Conservation (phyloP, 345 rosid genomes). For the Ceriops zippeliana region DNA sequence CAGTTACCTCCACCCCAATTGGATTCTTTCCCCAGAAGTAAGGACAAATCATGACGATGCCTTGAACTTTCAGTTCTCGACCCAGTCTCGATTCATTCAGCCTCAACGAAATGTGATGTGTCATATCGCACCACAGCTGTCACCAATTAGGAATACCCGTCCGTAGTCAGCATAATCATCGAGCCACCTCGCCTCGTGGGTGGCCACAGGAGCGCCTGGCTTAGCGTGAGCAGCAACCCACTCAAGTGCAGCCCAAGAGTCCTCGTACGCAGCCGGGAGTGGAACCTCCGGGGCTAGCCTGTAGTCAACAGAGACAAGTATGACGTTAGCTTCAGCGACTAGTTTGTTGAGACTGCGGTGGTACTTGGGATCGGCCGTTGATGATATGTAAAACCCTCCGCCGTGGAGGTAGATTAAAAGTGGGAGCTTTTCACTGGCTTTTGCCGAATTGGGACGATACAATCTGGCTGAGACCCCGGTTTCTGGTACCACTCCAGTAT, state of each 20-base stretch:
- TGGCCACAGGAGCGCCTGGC: neutral
- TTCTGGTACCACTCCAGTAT: slow-evolving; percentile 46
- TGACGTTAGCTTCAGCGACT: slow-evolving; percentile 47
- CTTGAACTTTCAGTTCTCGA: slow-evolving; percentile 34
- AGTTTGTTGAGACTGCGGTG: slow-evolving; percentile 58
- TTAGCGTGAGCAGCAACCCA: slow-evolving; percentile 39
- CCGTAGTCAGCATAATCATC: slow-evolving; percentile 40
- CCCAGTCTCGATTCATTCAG: slow-evolving; percentile 21
- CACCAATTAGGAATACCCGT: slow-evolving; percentile 52
- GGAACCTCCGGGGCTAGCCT: slow-evolving; percentile 73
- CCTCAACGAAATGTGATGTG: slow-evolving; percentile 58
- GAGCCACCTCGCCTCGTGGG: slow-evolving; percentile 44
- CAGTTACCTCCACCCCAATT: slow-evolving; percentile 47
- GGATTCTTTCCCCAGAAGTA: slow-evolving; percentile 53
- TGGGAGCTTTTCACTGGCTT: slow-evolving; percentile 36
- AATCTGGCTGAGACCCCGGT: slow-evolving; percentile 56
- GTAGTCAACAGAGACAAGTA: slow-evolving; percentile 62
- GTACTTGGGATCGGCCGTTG: slow-evolving; percentile 55
- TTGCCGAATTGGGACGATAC: slow-evolving; percentile 43
- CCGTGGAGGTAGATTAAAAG: slow-evolving; percentile 76
- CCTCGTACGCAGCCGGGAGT: slow-evolving; percentile 66
- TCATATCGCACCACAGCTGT: slow-evolving; percentile 71
- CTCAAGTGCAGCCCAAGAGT: slow-evolving; percentile 61
- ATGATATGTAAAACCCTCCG: slow-evolving; percentile 65
- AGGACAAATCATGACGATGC: slow-evolving; percentile 68